Evolutionary conservation across 2,329 filamentous ascomycete genomes (phyloP).

Genomic region (Alternaria gaisen): DNA sequence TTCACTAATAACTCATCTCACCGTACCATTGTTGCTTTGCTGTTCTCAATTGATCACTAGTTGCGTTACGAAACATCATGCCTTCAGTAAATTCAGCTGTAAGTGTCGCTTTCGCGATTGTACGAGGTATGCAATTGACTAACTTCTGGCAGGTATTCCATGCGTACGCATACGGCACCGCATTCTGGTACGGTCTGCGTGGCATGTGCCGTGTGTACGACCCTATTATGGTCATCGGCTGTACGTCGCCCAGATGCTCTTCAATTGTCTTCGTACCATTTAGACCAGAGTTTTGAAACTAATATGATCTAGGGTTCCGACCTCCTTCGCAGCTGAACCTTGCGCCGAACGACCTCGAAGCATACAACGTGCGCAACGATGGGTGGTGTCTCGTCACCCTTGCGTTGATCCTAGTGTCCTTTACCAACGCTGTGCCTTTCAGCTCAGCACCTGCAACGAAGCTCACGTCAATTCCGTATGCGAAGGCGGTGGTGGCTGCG

Average conservation of each 20-base stretch:
- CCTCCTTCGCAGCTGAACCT: constrained; percentile 36
- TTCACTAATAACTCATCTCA: background rate
- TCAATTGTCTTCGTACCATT: background rate
- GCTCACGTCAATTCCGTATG: constrained; percentile 22
- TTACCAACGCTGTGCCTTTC: constrained; percentile 33
- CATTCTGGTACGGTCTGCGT: constrained; percentile 38
- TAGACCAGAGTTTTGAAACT: background rate
- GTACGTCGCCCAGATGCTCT: constrained; percentile 10
- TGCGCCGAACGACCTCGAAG: constrained; percentile 33
- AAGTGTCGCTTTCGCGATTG: background rate
- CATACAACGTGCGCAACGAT: constrained; percentile 37
- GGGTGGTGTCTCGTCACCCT: constrained; percentile 41
- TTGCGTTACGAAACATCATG: background rate
- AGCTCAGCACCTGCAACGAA: constrained; percentile 10
- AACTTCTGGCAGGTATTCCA: constrained; percentile 27
- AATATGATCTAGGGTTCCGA: constrained; percentile 29
- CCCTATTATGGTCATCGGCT: constrained; percentile 36
- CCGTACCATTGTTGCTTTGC: background rate
- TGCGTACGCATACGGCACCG: constrained; percentile 37
- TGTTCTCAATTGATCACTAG: background rate
- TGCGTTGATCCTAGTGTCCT: constrained; percentile 32
- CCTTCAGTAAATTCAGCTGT: constrained; percentile 16
- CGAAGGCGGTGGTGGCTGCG: constrained; percentile 32
- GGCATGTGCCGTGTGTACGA: constrained; percentile 37
- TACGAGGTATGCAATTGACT: background rate